A percentile compares a stretch with the other conserved stretches of the same genome.
These are phyloP conservation scores for Trichosanthes cucumerina DNA, from an alignment of 306 rosid genomes.

Conservation along the genomic window DNA sequence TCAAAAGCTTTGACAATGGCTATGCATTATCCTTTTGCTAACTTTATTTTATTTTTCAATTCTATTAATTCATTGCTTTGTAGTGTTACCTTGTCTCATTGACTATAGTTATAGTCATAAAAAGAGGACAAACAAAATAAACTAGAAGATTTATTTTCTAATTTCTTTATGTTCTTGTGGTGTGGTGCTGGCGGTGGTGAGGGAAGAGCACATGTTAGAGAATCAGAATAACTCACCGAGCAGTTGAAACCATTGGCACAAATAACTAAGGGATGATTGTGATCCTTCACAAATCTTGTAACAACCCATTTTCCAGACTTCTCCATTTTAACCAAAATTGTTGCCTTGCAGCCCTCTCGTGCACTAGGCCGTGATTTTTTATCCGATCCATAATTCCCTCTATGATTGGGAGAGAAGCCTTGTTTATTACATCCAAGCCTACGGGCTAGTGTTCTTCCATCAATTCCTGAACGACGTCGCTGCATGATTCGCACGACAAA, in stretches of 20 bases:
- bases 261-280: conserved; percentile 70
- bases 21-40: background rate
- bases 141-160: background rate
- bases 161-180: background rate
- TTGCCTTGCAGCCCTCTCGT: conserved; percentile 94
- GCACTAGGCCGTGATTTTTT: conserved; percentile 73
- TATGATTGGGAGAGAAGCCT: conserved; percentile 73
- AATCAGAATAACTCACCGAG: conserved; percentile 41
- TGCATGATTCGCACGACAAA: conserved; percentile 81
- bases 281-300: conserved; percentile 74
- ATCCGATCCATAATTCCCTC: conserved; percentile 40
- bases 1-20: background rate
- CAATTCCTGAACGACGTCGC: conserved; percentile 73
- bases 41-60: background rate
- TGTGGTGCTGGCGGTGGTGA: background rate
- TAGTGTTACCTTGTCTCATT: background rate
- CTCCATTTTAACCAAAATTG: conserved; percentile 84
- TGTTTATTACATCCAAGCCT: conserved; percentile 93
- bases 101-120: background rate
- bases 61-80: background rate
- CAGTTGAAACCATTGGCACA: conserved; percentile 66
- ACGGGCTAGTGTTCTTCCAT: conserved; percentile 89
- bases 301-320: conserved; percentile 91
- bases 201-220: background rate
- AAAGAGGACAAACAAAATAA: background rate